phyloP scores from a whole-genome alignment of 441 rosid species.

The Corymbia citriodora region DNA sequence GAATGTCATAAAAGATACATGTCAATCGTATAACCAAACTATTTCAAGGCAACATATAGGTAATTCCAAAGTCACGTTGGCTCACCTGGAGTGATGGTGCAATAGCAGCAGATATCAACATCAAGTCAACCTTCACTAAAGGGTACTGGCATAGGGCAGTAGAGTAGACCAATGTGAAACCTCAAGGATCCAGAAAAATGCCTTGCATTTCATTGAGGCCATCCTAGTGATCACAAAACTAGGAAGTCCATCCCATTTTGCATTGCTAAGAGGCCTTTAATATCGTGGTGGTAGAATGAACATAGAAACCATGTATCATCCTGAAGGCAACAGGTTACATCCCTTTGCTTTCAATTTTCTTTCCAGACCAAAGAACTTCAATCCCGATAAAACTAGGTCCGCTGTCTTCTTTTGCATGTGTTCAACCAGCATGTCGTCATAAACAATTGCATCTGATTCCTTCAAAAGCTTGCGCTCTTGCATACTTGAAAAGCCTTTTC shows the following conservation, averaged over 20 bases:
- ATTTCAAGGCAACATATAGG: not conserved
- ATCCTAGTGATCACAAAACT: not conserved
- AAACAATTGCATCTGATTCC: slow-evolving; percentile 61
- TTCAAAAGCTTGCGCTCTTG: slow-evolving; percentile 40
- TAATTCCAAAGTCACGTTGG: not conserved
- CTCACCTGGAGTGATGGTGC: not conserved
- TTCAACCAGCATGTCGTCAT: slow-evolving; percentile 72
- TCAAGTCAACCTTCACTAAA: not conserved
- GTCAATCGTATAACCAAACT: not conserved
- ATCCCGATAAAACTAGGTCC: slow-evolving; percentile 63
- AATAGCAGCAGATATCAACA: not conserved
- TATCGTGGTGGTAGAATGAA: not conserved
- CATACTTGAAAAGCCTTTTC: slow-evolving; percentile 61
- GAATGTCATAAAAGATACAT: not conserved
- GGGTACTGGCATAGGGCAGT: not conserved
- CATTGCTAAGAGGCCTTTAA: not conserved
- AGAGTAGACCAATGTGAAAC: not conserved
- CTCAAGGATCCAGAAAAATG: not conserved
- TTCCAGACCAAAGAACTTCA: slow-evolving; percentile 83
- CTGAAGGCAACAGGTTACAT: slow-evolving; percentile 39
- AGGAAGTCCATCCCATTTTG: not conserved
- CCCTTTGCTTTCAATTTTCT: slow-evolving; percentile 75
- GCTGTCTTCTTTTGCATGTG: slow-evolving; percentile 85
- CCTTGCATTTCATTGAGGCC: not conserved
- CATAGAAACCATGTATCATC: not conserved